These are phyloP conservation scores for Penicillium cosmopolitanum DNA, from an alignment of 495 filamentous ascomycete genomes.

Conservation along the genomic window DNA sequence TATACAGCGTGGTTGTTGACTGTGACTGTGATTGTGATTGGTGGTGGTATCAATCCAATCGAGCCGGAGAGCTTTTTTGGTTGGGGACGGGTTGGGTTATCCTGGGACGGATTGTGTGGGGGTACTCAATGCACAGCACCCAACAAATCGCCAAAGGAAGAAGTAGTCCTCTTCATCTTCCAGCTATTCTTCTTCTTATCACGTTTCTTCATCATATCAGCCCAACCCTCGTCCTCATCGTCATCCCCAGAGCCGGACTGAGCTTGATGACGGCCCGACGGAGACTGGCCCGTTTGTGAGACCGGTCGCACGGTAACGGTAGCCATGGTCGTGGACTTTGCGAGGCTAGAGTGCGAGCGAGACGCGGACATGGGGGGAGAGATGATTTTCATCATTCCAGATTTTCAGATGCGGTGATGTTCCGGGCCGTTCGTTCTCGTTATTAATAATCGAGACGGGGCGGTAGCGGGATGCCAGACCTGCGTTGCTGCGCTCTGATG, in stretches of 20 bases:
- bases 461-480: constrained; percentile 91
- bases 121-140: constrained; percentile 45
- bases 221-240: constrained; percentile 85
- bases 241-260: constrained; percentile 55
- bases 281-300: constrained; percentile 32
- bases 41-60: too few relatives aligned
- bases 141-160: constrained; percentile 46
- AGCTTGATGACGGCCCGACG: constrained; percentile 31
- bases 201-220: constrained; percentile 81
- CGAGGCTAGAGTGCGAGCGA: constrained; percentile 5
- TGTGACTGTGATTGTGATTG: background rate
- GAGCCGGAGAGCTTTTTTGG: background rate
- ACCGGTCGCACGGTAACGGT: constrained; percentile 44
- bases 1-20: background rate
- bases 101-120: background rate
- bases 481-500: constrained; percentile 91
- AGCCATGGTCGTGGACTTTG: constrained; percentile 40
- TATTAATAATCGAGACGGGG: constrained; percentile 67
- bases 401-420: constrained; percentile 54
- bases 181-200: constrained; percentile 77
- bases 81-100: background rate
- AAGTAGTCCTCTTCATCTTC: constrained; percentile 65
- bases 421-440: constrained; percentile 45
- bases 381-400: constrained; percentile 53
- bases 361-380: constrained; percentile 17